Conservation (phyloP, 148 eudicot genomes). For the Fagopyrum esculentum region DNA sequence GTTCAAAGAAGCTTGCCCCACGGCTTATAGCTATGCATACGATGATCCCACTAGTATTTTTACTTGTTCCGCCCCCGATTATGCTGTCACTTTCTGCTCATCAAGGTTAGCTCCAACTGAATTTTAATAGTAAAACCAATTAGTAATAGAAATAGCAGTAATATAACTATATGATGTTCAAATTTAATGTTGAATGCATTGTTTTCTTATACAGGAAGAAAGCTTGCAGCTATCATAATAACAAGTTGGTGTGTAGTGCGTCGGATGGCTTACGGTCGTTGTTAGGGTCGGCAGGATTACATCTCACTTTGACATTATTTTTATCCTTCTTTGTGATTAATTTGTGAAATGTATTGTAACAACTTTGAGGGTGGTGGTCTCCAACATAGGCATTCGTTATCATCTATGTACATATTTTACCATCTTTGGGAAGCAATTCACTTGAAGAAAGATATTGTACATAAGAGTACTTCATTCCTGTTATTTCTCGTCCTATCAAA, state of each 20-base stretch:
- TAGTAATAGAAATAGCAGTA: too few species aligned
- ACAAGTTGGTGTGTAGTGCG: conserved; percentile 50
- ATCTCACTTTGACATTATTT: neutral
- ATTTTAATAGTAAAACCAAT: too few species aligned
- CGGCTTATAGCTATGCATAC: conserved; percentile 81
- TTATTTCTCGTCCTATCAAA: too few species aligned
- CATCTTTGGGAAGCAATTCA: too few species aligned
- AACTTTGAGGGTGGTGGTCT: too few species aligned
- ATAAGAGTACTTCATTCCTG: too few species aligned
- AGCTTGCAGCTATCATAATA: conserved; percentile 54
- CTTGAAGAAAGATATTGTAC: too few species aligned
- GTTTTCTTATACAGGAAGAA: conserved; percentile 3
- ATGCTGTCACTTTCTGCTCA: conserved; percentile 61
- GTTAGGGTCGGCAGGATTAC: conserved; percentile 5
- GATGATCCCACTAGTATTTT: conserved; percentile 83
- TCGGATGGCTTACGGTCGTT: conserved; percentile 22
- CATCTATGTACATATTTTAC: too few species aligned
- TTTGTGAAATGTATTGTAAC: neutral
- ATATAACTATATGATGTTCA: too few species aligned
- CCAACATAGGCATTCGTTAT: too few species aligned
- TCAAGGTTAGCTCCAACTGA: conserved; percentile 31
- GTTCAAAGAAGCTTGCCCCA: conserved; percentile 75
- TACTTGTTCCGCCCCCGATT: conserved; percentile 58
- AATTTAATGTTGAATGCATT: neutral
- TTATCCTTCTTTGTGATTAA: neutral